phyloP scores from a whole-genome alignment of 257 asterid species.

The Solanum lycopersicoides region DNA sequence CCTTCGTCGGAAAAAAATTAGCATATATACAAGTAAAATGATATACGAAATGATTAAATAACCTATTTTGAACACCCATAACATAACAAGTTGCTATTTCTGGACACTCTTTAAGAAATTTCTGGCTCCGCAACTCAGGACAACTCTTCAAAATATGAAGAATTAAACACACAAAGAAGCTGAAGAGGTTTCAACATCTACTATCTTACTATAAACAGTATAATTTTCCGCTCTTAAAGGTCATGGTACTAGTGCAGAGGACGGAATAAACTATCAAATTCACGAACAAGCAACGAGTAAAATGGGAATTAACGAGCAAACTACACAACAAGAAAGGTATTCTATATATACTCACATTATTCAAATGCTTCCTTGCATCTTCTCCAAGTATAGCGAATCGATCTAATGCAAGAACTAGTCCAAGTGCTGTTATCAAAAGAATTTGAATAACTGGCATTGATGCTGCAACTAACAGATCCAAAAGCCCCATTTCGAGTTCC shows the following conservation, averaged over 20 bases:
- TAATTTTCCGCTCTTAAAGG: neutral
- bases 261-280: neutral
- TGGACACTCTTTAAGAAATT: too few species aligned
- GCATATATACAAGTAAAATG: too few species aligned
- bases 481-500: conserved; percentile 30
- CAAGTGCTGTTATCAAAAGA: conserved; percentile 68
- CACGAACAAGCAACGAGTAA: neutral
- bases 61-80: too few species aligned
- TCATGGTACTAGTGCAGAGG: neutral
- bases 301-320: neutral
- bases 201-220: neutral
- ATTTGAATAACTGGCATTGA: conserved; percentile 68
- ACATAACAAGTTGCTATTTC: too few species aligned
- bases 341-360: conserved; percentile 28
- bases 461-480: conserved; percentile 56
- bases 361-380: conserved; percentile 76
- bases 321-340: neutral
- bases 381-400: conserved; percentile 45
- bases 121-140: too few species aligned
- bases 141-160: neutral
- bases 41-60: too few species aligned
- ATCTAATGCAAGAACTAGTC: conserved; percentile 62
- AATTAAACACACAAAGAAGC: too few species aligned
- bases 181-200: neutral
- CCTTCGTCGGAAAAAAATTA: too few species aligned